Conservation (phyloP, 1,139 yeast species). For the Yamadazyma mexicana region DNA sequence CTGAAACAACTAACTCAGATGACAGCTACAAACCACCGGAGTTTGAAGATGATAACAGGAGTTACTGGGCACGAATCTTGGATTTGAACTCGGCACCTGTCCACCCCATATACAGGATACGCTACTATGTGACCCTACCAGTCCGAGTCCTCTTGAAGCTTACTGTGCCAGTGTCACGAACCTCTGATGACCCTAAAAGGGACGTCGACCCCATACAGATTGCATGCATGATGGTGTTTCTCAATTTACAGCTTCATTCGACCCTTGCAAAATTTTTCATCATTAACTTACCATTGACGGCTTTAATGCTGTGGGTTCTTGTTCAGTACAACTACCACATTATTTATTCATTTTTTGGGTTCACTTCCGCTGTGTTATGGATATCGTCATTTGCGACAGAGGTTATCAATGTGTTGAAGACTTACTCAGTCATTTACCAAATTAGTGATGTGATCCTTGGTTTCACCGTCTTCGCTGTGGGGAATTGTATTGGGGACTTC, state of each 20-base stretch:
- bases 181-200: not conserved
- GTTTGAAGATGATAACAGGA: not conserved
- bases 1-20: constrained; percentile 1
- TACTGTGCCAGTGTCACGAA: constrained; percentile 11
- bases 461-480: constrained; percentile 84
- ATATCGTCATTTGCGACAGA: constrained; percentile 76
- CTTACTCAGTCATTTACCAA: constrained; percentile 58
- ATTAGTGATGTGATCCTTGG: constrained; percentile 84
- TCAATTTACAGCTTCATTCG: constrained; percentile 10
- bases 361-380: constrained; percentile 67
- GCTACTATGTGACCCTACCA: constrained; percentile 10
- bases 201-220: constrained; percentile 4
- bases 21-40: not conserved
- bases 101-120: constrained; percentile 3
- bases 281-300: constrained; percentile 4
- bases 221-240: constrained; percentile 5
- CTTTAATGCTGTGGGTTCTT: constrained; percentile 1
- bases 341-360: constrained; percentile 52
- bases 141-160: constrained; percentile 6
- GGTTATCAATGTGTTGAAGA: constrained; percentile 65
- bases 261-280: constrained; percentile 3
- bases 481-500: constrained; percentile 88
- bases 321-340: constrained; percentile 8
- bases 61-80: constrained; percentile 3
- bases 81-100: constrained; percentile 3